Base-by-base conservation (phyloP, 2,329 filamentous ascomycete species). In the Lasiodiplodia gonubiensis region DNA sequence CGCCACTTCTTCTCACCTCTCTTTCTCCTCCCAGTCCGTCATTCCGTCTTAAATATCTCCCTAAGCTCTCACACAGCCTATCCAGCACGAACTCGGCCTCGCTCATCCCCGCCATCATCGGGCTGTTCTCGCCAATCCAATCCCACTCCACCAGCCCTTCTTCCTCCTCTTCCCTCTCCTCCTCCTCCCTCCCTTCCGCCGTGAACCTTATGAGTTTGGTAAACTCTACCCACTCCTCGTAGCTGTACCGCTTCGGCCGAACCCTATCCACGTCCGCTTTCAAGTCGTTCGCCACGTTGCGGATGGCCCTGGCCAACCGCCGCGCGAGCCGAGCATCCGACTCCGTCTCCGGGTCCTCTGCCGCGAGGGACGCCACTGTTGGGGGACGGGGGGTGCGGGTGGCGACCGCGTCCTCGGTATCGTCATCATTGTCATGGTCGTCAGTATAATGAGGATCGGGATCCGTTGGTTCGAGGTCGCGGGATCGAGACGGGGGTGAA, bases 151-250 rank as follows among this genome's bases (percentile, higher is more conserved):
- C 80, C 21, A 89, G 72, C 0, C 86, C 87, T 33, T 86, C 85
- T n/a, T 86, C 82, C 23, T 86, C 84, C 67, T 87, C 85, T 8
- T 85, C 81, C 2, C 75, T 72, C 2, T 78, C 71, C 14, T 67
- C 70, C 12, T 72, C 53, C 61, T 66, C 33, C 46, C 78, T 67
- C 53, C 59, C 65, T 7, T 66, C 57, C 16, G 67, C 65, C 2
- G 81, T 81, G 70, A 89, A 89, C 2, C 86, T 82, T 46, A 97
- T 91, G 37, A 97, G 83, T 25, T 87, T 86, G 8, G 94, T 89
- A 72, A 92, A 95, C 81, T 92, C 92, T 0, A 91, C 90, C 94
- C 93, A 97, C 75, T 97, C 90, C 71, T 93, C 88, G 70, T 93
- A 97, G 0, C 82, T 84, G 76, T 97, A 97, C 65, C 84, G 85